A percentile compares a stretch with the other conserved stretches of the same genome.
Evolutionary conservation across 148 eudicot genomes (phyloP).

Genomic region (Camellia lanceoleosa): DNA sequence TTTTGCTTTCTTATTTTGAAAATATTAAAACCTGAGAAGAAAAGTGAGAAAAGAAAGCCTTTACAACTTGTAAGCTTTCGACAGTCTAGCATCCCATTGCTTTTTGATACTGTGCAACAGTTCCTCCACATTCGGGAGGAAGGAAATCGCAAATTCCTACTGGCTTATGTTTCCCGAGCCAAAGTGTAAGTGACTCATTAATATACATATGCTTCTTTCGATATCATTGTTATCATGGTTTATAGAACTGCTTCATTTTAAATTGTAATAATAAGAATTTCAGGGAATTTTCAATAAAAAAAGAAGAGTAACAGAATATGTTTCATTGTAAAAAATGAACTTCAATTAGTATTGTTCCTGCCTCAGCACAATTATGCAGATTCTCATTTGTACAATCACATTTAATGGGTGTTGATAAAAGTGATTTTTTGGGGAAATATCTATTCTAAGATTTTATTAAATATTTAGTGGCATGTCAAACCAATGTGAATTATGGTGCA

Average conservation of each 20-base stretch:
- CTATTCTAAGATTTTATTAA: not conserved
- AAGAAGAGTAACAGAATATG: not conserved
- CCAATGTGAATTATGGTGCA: not conserved
- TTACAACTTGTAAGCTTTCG: constrained; percentile 75
- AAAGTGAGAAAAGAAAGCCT: constrained; percentile 25
- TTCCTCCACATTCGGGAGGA: constrained; percentile 47
- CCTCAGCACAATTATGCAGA: not conserved
- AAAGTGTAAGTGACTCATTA: constrained; percentile 52
- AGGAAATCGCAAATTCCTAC: constrained; percentile 62
- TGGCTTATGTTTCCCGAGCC: constrained; percentile 82
- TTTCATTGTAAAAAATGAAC: not conserved
- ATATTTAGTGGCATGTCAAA: not conserved
- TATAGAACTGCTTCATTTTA: constrained; percentile 10
- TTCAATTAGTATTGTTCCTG: not conserved
- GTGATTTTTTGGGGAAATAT: not conserved
- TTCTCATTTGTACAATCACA: not conserved
- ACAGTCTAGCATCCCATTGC: constrained; percentile 74
- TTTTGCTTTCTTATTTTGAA: not conserved
- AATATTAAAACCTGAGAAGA: not conserved
- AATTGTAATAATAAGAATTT: not conserved
- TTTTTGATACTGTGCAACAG: constrained; percentile 68
- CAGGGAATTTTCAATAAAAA: not conserved
- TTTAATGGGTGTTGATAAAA: not conserved
- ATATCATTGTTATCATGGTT: not conserved
- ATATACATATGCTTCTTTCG: not conserved